Percentiles rank a stretch among this genome's conserved stretches.
phyloP scores from a whole-genome alignment of 768 basidiomycete species.

The Fomitopsis serialis region DNA sequence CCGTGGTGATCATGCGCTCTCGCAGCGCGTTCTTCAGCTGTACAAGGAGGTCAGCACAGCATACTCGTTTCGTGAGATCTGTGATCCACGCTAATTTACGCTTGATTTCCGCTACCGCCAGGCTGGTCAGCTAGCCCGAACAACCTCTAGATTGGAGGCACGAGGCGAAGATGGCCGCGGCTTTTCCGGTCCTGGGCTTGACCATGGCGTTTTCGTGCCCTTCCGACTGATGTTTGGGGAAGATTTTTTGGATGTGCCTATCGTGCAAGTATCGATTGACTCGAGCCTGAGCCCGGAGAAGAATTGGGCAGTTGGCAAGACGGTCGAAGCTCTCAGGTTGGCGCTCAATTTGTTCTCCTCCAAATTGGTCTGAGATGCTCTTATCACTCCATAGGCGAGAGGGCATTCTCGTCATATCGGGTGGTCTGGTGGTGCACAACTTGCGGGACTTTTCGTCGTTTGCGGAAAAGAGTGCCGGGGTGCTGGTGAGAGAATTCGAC shows the following conservation, averaged over 20 bases:
- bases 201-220: conserved; percentile 79
- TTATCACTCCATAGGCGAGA: conserved; percentile 40
- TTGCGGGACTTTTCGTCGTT: conserved; percentile 50
- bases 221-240: conserved; percentile 77
- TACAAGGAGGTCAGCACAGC: conserved; percentile 43
- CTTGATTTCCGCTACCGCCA: conserved; percentile 14
- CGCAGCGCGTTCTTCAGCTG: conserved; percentile 54
- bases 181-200: conserved; percentile 58
- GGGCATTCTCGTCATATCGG: conserved; percentile 62
- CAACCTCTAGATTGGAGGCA: conserved; percentile 41
- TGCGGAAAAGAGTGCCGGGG: conserved; percentile 41
- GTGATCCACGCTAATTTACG: background rate
- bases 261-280: conserved; percentile 69
- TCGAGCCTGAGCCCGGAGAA: conserved; percentile 49
- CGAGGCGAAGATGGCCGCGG: conserved; percentile 67
- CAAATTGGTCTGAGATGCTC: background rate
- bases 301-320: conserved; percentile 64
- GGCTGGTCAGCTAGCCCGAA: conserved; percentile 51
- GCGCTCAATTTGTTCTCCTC: conserved; percentile 7
- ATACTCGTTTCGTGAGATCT: background rate
- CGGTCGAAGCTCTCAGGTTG: conserved; percentile 53
- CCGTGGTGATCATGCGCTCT: conserved; percentile 50
- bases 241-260: conserved; percentile 53
- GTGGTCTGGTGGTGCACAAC: conserved; percentile 67
- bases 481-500: conserved; percentile 51